A percentile compares a stretch with the other conserved stretches of the same genome.
These are phyloP conservation scores for Pleurotus citrinopileatus DNA, from an alignment of 768 basidiomycete species.

Conservation along the genomic window DNA sequence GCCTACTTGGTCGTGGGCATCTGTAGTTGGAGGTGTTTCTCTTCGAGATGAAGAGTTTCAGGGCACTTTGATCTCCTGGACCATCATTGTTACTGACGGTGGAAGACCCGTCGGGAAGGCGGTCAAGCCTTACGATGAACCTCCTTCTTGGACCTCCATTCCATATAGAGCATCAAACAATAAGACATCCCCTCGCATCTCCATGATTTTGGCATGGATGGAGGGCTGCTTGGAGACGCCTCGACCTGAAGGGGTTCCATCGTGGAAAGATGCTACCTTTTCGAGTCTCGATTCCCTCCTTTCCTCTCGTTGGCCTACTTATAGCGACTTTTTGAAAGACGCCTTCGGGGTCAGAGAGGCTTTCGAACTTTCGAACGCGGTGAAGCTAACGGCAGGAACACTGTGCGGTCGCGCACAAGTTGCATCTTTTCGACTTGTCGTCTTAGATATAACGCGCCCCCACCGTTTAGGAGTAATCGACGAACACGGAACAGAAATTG, in stretches of 20 bases:
- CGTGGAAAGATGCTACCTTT: background rate
- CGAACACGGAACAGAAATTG: background rate
- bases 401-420: background rate
- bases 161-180: background rate
- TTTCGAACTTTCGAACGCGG: background rate
- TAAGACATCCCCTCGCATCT: background rate
- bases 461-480: background rate
- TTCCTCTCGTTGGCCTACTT: background rate
- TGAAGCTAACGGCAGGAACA: background rate
- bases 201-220: background rate
- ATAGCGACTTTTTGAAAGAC: background rate
- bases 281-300: background rate
- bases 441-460: background rate
- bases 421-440: background rate
- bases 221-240: background rate
- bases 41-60: background rate
- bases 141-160: background rate
- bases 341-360: background rate
- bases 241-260: background rate
- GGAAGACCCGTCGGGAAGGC: background rate
- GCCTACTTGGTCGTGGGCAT: conserved; percentile 5
- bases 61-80: conserved; percentile 5
- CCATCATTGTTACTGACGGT: background rate
- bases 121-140: background rate
- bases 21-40: background rate